Conservation (phyloP, 306 rosid species). For the Arachis stenosperma region DNA sequence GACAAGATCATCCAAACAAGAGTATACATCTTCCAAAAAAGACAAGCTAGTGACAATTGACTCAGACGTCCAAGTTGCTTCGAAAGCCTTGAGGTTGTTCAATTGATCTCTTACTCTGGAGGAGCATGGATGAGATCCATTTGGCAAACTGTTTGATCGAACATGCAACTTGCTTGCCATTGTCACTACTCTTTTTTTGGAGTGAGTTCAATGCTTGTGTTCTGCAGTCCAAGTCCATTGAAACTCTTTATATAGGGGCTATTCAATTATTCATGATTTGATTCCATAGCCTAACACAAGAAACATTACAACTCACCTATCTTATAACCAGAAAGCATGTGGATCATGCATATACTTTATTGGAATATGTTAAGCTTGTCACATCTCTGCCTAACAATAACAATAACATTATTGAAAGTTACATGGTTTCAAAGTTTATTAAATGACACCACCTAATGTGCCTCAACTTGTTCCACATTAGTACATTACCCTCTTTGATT, state of each 20-base stretch:
- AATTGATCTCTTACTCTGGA: constrained; percentile 56
- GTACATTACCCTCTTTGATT: constrained; percentile 6
- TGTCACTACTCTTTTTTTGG: constrained; percentile 12
- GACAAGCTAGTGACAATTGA: constrained; percentile 47
- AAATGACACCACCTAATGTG: constrained; percentile 42
- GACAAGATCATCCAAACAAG: constrained; percentile 62
- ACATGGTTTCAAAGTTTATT: constrained; percentile 23
- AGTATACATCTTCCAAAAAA: constrained; percentile 55
- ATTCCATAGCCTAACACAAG: constrained; percentile 1
- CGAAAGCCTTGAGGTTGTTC: constrained; percentile 49
- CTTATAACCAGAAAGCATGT: constrained; percentile 45
- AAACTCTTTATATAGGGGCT: constrained; percentile 35
- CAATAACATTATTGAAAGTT: too few species aligned
- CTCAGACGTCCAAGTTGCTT: constrained; percentile 44
- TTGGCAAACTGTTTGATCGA: constrained; percentile 71
- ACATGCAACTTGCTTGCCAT: constrained; percentile 54
- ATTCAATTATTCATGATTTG: constrained; percentile 11
- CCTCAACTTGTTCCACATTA: constrained; percentile 52
- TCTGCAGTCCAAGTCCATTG: constrained; percentile 22
- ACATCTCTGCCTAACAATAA: constrained; percentile 47
- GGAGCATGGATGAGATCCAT: constrained; percentile 65
- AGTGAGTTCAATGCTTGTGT: constrained; percentile 23
- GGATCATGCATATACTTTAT: constrained; percentile 38
- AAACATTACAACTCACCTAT: background rate
- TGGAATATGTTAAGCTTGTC: constrained; percentile 43